Base-by-base conservation (phyloP, 306 rosid genomes). In the Ammopiptanthus mongolicus region DNA sequence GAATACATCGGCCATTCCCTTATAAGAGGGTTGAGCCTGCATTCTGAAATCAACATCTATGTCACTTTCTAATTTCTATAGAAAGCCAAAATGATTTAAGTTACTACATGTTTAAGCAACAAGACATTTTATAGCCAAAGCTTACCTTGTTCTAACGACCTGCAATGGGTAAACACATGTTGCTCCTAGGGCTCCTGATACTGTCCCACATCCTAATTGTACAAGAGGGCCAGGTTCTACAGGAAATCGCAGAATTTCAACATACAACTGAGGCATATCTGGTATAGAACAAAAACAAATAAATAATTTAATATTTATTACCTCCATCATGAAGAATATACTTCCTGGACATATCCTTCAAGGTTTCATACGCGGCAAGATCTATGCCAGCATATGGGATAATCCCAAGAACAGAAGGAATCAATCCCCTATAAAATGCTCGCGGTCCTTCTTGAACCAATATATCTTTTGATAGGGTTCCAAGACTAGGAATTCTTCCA, bases 361-460 rank as follows among this genome's bases (percentile, higher is more conserved):
- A 86, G 66, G 96, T 80, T 78, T 94, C 98, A 73, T 94, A 94
- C 8, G 95, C 96, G 41, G 98, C 86, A 23, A 94, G 95, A 85
- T 94, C 98, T 31, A 94, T 94, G 48, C 98, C 98, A 66, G 98
- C 96, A 83, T 94, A 94, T 14, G 97, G 98, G 76, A 94, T 80
- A 72, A 94, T 94, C 71, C 98, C 98, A 65, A 94, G 90, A 83
- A 94, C 82, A 55, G 98, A 94, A 69, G 98, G 98, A 73, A 90
- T 28, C 74, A 94, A 74, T 73, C 98, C 98, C 77, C 89, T 91
- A 77, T 91, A 91, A 81, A 94, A 94, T 76, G 97, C 97, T 28
- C 91, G 87, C 21, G 97, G 95, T 63, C 98, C 98, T 81, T 91
- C 98, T 5, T 86, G 95, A 74, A 90, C 87, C 89, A 79, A 91